Conservation (phyloP, 2,329 filamentous ascomycete species). For the Alternaria consortialis region DNA sequence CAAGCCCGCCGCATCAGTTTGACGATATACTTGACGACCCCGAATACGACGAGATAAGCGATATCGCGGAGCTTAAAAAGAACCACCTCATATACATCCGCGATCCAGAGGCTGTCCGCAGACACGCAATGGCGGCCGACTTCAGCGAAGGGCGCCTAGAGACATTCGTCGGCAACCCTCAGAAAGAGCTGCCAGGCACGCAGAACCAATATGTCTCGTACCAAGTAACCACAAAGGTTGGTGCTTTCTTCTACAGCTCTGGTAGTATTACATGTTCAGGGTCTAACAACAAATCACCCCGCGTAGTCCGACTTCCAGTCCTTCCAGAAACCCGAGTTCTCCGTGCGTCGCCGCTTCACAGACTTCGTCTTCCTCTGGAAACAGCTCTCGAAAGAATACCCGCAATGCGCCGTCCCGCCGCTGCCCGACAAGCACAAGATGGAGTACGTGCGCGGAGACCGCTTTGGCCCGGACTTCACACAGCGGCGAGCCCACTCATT, state of each 20-base stretch:
- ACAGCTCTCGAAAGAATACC: slow-evolving; percentile 84
- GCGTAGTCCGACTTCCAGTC: slow-evolving; percentile 88
- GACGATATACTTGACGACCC: slow-evolving; percentile 21
- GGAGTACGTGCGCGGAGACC: slow-evolving; percentile 96
- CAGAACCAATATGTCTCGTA: slow-evolving; percentile 98
- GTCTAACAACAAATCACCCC: slow-evolving; percentile 10
- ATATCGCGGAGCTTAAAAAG: slow-evolving; percentile 19
- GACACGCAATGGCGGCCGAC: slow-evolving; percentile 45
- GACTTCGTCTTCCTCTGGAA: slow-evolving; percentile 98
- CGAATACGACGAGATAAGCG: slow-evolving; percentile 25
- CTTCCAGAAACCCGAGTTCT: slow-evolving; percentile 82
- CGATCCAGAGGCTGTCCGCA: slow-evolving; percentile 19
- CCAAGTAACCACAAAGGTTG: slow-evolving; percentile 86
- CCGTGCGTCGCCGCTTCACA: slow-evolving; percentile 89
- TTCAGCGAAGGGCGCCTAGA: slow-evolving; percentile 75
- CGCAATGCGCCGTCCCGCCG: slow-evolving; percentile 90
- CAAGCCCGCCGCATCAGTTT: slow-evolving; percentile 4
- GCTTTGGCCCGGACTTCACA: slow-evolving; percentile 94
- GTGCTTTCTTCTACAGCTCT: slow-evolving; percentile 1
- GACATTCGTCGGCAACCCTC: slow-evolving; percentile 81
- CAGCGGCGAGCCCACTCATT: slow-evolving; percentile 86
- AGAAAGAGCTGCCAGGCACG: slow-evolving; percentile 95
- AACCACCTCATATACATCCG: slow-evolving; percentile 8
- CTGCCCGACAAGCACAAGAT: slow-evolving; percentile 99
- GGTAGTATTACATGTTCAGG: too few relatives aligned